A percentile compares a stretch with the other conserved stretches of the same genome.
Evolutionary conservation across 352 stramenopile species (phyloP).

Genomic region (Globisporangium rhizosaccharum): DNA sequence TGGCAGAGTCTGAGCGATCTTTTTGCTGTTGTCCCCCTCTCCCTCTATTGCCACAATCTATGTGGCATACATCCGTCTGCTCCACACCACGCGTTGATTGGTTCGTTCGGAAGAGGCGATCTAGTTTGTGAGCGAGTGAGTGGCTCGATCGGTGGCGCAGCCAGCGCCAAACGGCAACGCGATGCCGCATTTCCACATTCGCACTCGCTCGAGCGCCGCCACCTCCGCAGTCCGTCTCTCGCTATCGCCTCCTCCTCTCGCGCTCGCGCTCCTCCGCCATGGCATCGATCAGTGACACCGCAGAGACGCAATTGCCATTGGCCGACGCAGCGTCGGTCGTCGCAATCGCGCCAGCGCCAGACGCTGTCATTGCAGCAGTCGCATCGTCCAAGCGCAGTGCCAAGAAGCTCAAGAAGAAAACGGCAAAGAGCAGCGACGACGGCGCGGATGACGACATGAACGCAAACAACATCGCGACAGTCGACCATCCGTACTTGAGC

Average conservation of each 20-base stretch:
- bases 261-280: not conserved
- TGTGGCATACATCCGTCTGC: not conserved
- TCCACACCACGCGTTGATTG: not conserved
- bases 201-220: not conserved
- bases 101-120: not conserved
- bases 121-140: not conserved
- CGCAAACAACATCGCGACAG: constrained; percentile 29
- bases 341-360: not conserved
- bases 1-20: not conserved
- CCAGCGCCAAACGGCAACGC: constrained; percentile 12
- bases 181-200: constrained; percentile 12
- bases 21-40: not conserved
- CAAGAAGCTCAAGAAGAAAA: constrained; percentile 25
- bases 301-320: not conserved
- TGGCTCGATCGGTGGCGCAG: not conserved
- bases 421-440: constrained; percentile 16
- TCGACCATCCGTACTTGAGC: constrained; percentile 76
- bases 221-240: not conserved
- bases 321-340: constrained; percentile 3
- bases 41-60: not conserved
- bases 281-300: not conserved
- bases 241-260: not conserved
- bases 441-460: constrained; percentile 23
- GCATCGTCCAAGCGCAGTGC: constrained; percentile 19
- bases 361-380: not conserved